A percentile compares a stretch with the other conserved stretches of the same genome.
phyloP scores from a whole-genome alignment of 1,139 yeast species.

The Pichia sp. region DNA sequence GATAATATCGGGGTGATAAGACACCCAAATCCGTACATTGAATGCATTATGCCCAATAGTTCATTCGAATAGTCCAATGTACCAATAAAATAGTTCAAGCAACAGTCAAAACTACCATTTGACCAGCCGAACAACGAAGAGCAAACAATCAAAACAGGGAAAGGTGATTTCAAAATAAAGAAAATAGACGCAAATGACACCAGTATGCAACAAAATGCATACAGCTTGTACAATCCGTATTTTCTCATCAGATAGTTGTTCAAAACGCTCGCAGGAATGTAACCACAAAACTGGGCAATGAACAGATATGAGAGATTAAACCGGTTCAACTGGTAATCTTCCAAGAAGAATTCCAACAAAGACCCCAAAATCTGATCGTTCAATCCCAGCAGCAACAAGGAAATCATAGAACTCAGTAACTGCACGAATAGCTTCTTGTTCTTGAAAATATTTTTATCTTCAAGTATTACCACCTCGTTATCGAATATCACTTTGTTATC shows the following conservation, averaged over 20 bases:
- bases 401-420: conserved; percentile 30
- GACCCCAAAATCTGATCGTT: conserved; percentile 54
- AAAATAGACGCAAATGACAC: conserved; percentile 14
- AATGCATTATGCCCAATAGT: conserved; percentile 57
- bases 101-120: conserved; percentile 53
- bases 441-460: conserved; percentile 28
- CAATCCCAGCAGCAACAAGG: conserved; percentile 42
- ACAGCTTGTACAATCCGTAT: conserved; percentile 25
- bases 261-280: conserved; percentile 26
- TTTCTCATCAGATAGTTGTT: conserved; percentile 21
- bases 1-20: conserved; percentile 47
- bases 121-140: conserved; percentile 47
- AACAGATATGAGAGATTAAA: conserved; percentile 26
- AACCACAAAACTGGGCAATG: conserved; percentile 29
- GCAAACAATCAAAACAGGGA: conserved; percentile 28
- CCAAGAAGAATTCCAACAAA: conserved; percentile 40
- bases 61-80: conserved; percentile 50
- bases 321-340: conserved; percentile 38
- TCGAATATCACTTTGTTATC: conserved; percentile 5
- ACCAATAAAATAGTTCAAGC: conserved; percentile 53
- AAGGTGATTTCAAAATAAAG: conserved; percentile 30
- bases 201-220: conserved; percentile 15
- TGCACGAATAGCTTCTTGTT: conserved; percentile 32
- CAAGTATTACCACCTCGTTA: conserved; percentile 24
- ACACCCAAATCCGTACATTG: conserved; percentile 62